Conservation (phyloP, 257 asterid genomes). For the Solanum infundibuliforme region DNA sequence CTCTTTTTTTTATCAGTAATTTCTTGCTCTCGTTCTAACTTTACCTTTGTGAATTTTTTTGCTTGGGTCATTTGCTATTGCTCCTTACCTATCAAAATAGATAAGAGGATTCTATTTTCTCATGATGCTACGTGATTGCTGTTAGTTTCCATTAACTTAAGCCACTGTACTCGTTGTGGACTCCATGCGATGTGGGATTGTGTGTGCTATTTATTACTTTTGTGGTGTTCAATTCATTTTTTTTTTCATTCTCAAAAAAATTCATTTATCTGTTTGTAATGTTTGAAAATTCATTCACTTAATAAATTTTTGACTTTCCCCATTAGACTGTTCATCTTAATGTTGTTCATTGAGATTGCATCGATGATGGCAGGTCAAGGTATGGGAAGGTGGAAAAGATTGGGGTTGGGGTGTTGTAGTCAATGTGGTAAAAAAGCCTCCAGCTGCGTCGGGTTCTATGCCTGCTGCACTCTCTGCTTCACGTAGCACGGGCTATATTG, state of each 20-base stretch:
- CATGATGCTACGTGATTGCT: neutral
- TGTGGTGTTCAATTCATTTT: neutral
- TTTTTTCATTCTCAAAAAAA: neutral
- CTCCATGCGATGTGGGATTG: neutral
- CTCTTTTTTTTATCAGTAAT: neutral
- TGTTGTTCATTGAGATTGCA: conserved; percentile 4
- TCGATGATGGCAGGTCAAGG: conserved; percentile 54
- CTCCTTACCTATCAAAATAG: neutral
- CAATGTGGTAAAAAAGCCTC: conserved; percentile 73
- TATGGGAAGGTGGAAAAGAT: conserved; percentile 90
- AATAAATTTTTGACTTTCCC: neutral
- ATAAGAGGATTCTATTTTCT: neutral
- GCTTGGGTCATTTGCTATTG: neutral
- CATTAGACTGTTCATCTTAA: neutral
- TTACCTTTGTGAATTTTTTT: neutral
- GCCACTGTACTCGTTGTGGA: neutral
- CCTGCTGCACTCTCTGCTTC: conserved; percentile 85
- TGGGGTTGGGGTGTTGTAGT: conserved; percentile 99
- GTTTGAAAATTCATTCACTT: neutral
- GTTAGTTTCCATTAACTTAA: neutral
- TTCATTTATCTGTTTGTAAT: neutral
- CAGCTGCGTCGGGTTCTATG: conserved; percentile 62
- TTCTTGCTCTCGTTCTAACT: neutral
- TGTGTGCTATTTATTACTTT: neutral
- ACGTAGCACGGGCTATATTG: conserved; percentile 72